phyloP scores from a whole-genome alignment of 192 early-diverging fungal genomes.

The Rhizophagus sp. region DNA sequence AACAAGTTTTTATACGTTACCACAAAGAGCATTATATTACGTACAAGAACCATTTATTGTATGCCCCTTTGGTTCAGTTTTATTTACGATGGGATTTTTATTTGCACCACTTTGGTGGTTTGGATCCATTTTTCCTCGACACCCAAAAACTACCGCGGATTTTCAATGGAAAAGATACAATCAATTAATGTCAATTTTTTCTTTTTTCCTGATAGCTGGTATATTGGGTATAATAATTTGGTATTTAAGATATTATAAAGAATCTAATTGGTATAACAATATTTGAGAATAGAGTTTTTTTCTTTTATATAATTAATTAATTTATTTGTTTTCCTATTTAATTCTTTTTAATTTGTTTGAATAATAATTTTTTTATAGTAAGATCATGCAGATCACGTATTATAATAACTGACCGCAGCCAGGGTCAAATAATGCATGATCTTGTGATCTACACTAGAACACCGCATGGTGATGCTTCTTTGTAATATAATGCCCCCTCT shows the following conservation, averaged over 20 bases:
- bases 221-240: slow-evolving; percentile 31
- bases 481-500: too few relatives aligned
- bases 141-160: slow-evolving; percentile 4
- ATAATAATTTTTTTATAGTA: too few relatives aligned
- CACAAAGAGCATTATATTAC: not conserved
- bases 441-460: too few relatives aligned
- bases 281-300: not conserved
- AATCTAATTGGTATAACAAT: not conserved
- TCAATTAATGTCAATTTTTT: slow-evolving; percentile 33
- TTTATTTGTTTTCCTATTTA: too few relatives aligned
- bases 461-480: too few relatives aligned
- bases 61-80: slow-evolving; percentile 27
- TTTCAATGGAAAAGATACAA: slow-evolving; percentile 35
- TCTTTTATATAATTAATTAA: too few relatives aligned
- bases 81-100: slow-evolving; percentile 34
- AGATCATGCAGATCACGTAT: too few relatives aligned
- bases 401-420: too few relatives aligned
- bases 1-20: not conserved
- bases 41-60: not conserved
- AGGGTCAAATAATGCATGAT: too few relatives aligned
- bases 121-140: slow-evolving; percentile 35
- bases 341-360: too few relatives aligned
- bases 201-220: slow-evolving; percentile 26
- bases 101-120: slow-evolving; percentile 30
- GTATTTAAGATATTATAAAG: slow-evolving; percentile 29